Percentiles rank a stretch among this genome's conserved stretches.
Evolutionary conservation across 257 asterid species (phyloP).

Genomic region (Solanum rostratum): DNA sequence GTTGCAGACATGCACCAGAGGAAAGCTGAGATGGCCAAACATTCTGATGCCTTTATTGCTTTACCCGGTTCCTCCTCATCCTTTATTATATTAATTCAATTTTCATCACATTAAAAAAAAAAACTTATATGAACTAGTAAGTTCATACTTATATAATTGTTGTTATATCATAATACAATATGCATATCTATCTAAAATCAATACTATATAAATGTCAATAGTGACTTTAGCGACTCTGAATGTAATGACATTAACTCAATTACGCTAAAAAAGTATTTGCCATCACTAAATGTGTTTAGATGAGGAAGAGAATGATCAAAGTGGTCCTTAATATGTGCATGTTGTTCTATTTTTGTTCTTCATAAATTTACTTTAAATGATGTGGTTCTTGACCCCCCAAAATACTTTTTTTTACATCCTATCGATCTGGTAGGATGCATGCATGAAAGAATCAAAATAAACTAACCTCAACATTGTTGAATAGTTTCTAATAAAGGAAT

Average conservation of each 20-base stretch:
- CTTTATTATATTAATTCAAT: neutral
- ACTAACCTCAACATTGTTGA: neutral
- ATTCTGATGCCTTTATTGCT: conserved; percentile 49
- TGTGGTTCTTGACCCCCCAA: neutral
- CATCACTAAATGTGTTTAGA: too few relatives aligned
- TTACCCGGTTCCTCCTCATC: conserved; percentile 16
- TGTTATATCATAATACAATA: neutral
- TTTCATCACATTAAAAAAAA: neutral
- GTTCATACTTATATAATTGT: too few relatives aligned
- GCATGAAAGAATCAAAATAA: neutral
- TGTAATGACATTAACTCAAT: neutral
- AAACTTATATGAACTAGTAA: too few relatives aligned
- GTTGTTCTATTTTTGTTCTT: neutral
- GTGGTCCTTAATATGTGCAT: neutral
- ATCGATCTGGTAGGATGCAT: neutral
- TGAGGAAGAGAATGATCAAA: neutral
- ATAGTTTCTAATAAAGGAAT: too few relatives aligned
- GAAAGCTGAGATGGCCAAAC: conserved; percentile 54
- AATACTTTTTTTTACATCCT: neutral
- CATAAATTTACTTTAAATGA: neutral
- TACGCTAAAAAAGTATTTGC: too few relatives aligned
- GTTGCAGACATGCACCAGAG: conserved; percentile 51
- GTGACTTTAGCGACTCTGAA: accelerated
- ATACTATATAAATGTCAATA: too few relatives aligned
- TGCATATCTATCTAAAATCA: too few relatives aligned